phyloP scores from a whole-genome alignment of 116 monocot genomes.

The Dioscorea cayenensis region DNA sequence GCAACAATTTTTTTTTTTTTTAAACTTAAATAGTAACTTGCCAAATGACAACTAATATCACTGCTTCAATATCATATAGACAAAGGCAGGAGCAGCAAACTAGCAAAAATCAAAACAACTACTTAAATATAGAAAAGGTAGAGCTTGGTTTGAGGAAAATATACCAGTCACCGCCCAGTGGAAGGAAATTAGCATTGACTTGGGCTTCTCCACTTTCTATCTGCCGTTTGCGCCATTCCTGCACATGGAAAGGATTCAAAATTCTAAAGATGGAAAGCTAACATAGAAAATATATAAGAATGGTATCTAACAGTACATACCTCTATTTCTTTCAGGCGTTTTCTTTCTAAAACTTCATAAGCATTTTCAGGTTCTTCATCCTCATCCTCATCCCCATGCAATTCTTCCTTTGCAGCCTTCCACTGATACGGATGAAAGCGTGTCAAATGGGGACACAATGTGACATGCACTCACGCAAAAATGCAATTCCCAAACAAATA shows the following conservation, averaged over 20 bases:
- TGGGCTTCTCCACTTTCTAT: slow-evolving; percentile 83
- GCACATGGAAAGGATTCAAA: slow-evolving; percentile 3
- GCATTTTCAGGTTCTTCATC: slow-evolving; percentile 75
- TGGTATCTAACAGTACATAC: slow-evolving; percentile 22
- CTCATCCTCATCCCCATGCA: slow-evolving; percentile 51
- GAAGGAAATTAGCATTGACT: slow-evolving; percentile 94
- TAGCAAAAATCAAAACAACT: neutral
- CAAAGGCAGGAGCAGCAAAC: neutral
- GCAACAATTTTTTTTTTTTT: no score
- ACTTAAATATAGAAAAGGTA: neutral
- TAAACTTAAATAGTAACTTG: neutral
- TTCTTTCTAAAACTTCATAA: slow-evolving; percentile 71
- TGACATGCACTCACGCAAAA: no score
- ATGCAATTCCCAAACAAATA: no score
- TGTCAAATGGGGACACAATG: neutral
- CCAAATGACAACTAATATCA: neutral
- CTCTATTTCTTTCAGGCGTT: slow-evolving; percentile 89
- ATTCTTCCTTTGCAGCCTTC: slow-evolving; percentile 96
- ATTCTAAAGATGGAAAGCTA: slow-evolving; percentile 3
- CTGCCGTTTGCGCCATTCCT: slow-evolving; percentile 81
- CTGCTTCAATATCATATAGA: neutral
- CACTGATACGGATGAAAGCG: slow-evolving; percentile 38
- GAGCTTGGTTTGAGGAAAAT: neutral
- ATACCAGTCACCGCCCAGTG: slow-evolving; percentile 93
- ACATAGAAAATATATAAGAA: neutral